Evolutionary conservation across 441 rosid genomes (phyloP), one percentile per base, ranked within the genome.

Genomic region (Populus hybrid): DNA sequence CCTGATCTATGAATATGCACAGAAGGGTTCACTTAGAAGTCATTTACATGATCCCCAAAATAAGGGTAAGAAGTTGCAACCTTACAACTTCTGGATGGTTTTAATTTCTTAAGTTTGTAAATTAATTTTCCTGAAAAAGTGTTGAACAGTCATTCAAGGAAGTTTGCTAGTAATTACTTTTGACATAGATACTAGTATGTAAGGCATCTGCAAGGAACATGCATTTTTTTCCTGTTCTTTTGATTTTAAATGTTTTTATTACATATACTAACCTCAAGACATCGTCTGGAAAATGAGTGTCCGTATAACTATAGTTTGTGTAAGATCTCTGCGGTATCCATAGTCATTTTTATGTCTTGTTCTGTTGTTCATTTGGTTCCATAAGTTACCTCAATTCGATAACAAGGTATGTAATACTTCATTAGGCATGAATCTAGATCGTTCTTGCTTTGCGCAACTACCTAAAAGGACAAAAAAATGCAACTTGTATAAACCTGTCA

Each of bases 31-130:
- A 63, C 94, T 96, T 67, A 89, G 84, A 81, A 88, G 80, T 82
- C 99, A 94, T 76, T 88, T 95, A 69, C 99, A 90, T 82, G 99
- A 95, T 79, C 98, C 93, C 72, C 97, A 90, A 68, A 94, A 83
- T 87, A 96, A 88, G 88, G 99, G 99, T 96, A 81, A 85, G 76
- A 64, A 70, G 66, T 68, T 65, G 28, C 23, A 53, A 14, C 40
- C 21, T 23, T 20, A 26, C 8, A 23, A 66, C 33, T 21, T 78
- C 56, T 67, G 16, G n/a, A 72, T 50, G 66, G 3, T 53, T 67
- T 50, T 8, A 8, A 71, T 21, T n/a, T 71, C 18, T 7, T 31
- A 65, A 26, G 1, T 21, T 76, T 16, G 68, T 53, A 38, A 59
- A 0, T 16, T 50, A 45, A 12, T 68, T 67, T 10, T 33, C 59